phyloP scores from a whole-genome alignment of 495 filamentous ascomycete genomes.

The Hypoxylon lienhwacheense region DNA sequence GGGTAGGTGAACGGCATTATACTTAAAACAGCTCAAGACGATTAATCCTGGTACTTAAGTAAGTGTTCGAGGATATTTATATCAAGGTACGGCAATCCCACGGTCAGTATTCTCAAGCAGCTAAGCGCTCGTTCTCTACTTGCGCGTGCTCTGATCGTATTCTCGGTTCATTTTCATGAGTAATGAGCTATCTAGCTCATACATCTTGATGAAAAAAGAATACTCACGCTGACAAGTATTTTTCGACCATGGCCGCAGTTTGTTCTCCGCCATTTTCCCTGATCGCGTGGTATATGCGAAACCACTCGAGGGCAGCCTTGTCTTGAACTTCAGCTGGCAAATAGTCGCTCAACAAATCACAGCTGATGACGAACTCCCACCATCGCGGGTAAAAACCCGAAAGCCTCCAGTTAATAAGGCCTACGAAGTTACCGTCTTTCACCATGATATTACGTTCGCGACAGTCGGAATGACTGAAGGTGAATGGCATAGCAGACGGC shows the following conservation, averaged over 20 bases:
- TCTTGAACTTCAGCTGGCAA: background rate
- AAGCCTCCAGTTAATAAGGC: slow-evolving; percentile 12
- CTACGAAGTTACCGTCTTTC: slow-evolving; percentile 10
- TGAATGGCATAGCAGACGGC: slow-evolving; percentile 11
- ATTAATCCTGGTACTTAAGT: too few relatives aligned
- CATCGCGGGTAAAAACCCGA: slow-evolving; percentile 15
- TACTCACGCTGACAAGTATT: too few relatives aligned
- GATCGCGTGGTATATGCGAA: slow-evolving; percentile 11
- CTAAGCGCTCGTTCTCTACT: too few relatives aligned
- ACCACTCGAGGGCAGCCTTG: slow-evolving; percentile 7
- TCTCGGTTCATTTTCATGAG: too few relatives aligned
- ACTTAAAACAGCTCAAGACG: too few relatives aligned
- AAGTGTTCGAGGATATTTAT: too few relatives aligned
- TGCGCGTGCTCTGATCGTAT: too few relatives aligned
- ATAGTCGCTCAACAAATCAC: slow-evolving; percentile 1
- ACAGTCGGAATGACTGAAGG: slow-evolving; percentile 12
- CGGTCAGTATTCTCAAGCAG: too few relatives aligned
- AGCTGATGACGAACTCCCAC: slow-evolving; percentile 25
- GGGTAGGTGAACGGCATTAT: too few relatives aligned
- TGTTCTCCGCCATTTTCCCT: background rate
- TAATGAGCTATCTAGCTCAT: too few relatives aligned
- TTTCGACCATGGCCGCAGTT: background rate
- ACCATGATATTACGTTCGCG: slow-evolving; percentile 15
- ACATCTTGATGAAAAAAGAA: too few relatives aligned
- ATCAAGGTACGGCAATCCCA: too few relatives aligned